phyloP scores from a whole-genome alignment of 208 protist species.

The Trichomonas tenax region DNA sequence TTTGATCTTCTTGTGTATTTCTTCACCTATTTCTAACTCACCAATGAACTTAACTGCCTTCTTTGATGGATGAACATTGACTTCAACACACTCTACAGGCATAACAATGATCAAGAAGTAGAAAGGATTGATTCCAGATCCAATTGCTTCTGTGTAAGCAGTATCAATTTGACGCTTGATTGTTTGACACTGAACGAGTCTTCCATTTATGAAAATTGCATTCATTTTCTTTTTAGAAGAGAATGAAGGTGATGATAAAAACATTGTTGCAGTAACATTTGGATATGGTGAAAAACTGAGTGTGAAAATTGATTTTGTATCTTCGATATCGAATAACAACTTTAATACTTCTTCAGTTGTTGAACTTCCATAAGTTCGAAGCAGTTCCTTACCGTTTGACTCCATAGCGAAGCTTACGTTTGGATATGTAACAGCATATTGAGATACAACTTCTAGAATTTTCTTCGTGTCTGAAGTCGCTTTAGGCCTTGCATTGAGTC shows the following conservation, averaged over 20 bases:
- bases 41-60: not conserved
- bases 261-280: not conserved
- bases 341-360: not conserved
- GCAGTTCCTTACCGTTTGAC: not conserved
- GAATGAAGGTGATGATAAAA: not conserved
- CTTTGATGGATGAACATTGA: slow-evolving; percentile 21
- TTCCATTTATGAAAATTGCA: slow-evolving; percentile 11
- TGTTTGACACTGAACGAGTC: not conserved
- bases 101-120: not conserved
- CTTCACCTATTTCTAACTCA: not conserved
- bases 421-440: slow-evolving; percentile 2
- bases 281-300: not conserved
- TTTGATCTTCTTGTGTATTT: not conserved
- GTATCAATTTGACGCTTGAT: not conserved
- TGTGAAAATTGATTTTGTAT: not conserved
- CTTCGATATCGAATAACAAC: not conserved
- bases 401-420: not conserved
- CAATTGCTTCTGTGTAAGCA: not conserved
- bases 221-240: not conserved
- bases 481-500: not conserved
- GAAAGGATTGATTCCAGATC: not conserved
- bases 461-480: not conserved
- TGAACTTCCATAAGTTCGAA: not conserved
- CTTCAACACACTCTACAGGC: not conserved
- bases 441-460: not conserved